phyloP scores from a whole-genome alignment of 2,329 filamentous ascomycete genomes.

The Zymoseptoria passerinii region DNA sequence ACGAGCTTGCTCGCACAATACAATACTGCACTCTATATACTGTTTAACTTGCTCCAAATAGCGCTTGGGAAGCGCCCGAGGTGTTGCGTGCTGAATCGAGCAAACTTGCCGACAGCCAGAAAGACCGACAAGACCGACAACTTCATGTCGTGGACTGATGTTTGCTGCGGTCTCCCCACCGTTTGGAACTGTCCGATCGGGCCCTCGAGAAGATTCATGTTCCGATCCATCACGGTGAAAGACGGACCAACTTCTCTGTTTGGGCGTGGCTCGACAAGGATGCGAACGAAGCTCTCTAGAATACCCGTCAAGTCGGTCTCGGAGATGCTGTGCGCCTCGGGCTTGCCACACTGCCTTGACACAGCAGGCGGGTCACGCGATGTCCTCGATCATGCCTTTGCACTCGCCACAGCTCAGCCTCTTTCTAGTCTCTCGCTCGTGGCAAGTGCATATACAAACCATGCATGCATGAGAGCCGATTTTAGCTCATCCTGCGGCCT shows the following conservation, averaged over 20 bases:
- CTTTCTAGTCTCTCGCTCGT: neutral
- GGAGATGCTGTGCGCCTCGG: neutral
- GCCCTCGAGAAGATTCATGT: neutral
- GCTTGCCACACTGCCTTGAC: neutral
- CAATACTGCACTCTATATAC: no score
- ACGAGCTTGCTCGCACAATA: no score
- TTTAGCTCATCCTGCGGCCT: neutral
- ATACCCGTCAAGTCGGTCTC: neutral
- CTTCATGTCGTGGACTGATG: neutral
- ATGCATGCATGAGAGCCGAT: neutral
- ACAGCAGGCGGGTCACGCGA: neutral
- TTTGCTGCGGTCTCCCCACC: neutral
- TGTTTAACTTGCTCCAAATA: no score
- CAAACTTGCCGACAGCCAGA: neutral
- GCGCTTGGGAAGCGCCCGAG: no score
- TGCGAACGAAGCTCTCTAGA: neutral
- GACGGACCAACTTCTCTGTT: neutral
- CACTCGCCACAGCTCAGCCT: neutral
- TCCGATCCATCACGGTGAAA: neutral
- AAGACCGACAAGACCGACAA: neutral
- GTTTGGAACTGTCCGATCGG: neutral
- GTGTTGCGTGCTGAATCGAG: neutral
- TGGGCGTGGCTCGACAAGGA: neutral
- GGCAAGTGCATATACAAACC: neutral
- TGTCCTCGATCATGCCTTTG: neutral